These are phyloP conservation scores for Botrytis pseudocinerea DNA, from an alignment of 2,329 filamentous ascomycete species.

Conservation along the genomic window DNA sequence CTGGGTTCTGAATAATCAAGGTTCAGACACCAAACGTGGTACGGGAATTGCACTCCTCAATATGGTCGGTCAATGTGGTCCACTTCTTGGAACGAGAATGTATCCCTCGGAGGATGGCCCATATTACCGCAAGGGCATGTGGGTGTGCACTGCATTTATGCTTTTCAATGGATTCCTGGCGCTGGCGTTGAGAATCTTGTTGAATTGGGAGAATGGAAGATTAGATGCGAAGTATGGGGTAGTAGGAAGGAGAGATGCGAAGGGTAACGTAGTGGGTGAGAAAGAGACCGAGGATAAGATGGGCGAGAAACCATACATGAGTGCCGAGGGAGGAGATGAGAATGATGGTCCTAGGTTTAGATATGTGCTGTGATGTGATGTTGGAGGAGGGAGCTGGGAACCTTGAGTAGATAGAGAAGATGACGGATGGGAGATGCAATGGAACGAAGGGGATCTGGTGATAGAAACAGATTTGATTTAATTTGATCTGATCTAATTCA, in stretches of 20 bases:
- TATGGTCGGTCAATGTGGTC: constrained; percentile 65
- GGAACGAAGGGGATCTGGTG: background rate
- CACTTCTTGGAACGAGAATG: constrained; percentile 62
- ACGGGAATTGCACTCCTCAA: constrained; percentile 67
- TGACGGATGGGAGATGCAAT: background rate
- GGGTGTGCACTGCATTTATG: constrained; percentile 62
- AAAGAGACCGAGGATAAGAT: background rate
- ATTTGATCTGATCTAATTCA: rapidly evolving
- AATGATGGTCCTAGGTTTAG: constrained; percentile 36
- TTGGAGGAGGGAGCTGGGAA: background rate
- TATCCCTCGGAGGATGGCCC: constrained; percentile 54
- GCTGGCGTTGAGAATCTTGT: constrained; percentile 52
- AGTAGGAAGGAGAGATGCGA: constrained; percentile 23
- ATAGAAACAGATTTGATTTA: background rate
- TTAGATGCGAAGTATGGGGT: constrained; percentile 49
- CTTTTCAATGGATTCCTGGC: constrained; percentile 59
- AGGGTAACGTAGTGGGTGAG: constrained; percentile 12
- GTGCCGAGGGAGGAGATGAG: constrained; percentile 28
- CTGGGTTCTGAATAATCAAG: constrained; percentile 70
- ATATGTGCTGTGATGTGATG: constrained; percentile 31
- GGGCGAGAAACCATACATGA: background rate
- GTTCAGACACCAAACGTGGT: constrained; percentile 66
- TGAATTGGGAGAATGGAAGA: constrained; percentile 61
- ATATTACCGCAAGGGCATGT: constrained; percentile 56
- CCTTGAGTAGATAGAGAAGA: background rate